Evolutionary conservation across 192 early-diverging fungal species (phyloP).

Genomic region (Lobosporangium transversale): DNA sequence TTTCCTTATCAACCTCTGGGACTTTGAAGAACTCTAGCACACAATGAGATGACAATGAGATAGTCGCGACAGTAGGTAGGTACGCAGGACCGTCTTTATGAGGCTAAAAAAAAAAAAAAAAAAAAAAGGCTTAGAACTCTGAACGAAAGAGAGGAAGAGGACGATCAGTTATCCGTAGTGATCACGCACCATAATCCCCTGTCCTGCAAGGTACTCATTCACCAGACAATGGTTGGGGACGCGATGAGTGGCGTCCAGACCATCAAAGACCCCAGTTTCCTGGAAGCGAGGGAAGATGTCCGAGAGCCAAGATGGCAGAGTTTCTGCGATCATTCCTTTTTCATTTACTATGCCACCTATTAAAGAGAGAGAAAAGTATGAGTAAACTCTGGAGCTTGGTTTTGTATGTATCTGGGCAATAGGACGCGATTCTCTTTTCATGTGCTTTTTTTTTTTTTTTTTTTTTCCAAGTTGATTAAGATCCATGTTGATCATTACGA

Average conservation of each 20-base stretch:
- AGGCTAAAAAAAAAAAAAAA: conserved; percentile 28
- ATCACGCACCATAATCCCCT: conserved; percentile 58
- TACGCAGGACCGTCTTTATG: conserved; percentile 65
- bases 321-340: conserved; percentile 55
- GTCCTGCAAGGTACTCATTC: conserved; percentile 63
- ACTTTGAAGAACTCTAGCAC: conserved; percentile 57
- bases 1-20: not conserved
- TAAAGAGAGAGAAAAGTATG: not conserved
- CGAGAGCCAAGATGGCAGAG: conserved; percentile 54
- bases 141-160: no score
- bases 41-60: conserved; percentile 57
- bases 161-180: no score
- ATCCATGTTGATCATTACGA: no score
- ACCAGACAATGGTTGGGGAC: conserved; percentile 62
- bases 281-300: conserved; percentile 37
- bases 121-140: not conserved
- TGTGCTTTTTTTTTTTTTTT: no score
- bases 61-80: conserved; percentile 60
- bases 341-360: conserved; percentile 49
- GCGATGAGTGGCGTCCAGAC: conserved; percentile 49
- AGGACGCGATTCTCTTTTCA: no score
- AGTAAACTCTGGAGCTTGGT: no score
- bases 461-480: no score
- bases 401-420: no score
- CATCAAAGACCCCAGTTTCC: conserved; percentile 40